Conservation (phyloP, 192 early-diverging fungal species). For the Fimicolochytrium jonesii region DNA sequence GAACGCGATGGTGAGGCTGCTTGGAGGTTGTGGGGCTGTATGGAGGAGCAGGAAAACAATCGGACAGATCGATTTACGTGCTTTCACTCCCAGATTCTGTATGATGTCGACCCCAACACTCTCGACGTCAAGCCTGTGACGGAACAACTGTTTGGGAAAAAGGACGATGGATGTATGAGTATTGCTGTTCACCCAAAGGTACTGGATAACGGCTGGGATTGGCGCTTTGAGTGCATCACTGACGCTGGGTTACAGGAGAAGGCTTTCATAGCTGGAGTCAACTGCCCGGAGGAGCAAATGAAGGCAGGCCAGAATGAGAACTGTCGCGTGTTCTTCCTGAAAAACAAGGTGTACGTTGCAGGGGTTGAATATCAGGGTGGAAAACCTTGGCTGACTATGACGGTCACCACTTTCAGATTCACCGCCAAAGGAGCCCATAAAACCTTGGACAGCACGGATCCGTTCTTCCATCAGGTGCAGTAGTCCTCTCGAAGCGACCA, state of each 20-base stretch:
- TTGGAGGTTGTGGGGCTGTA: no score
- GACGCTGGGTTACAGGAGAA: slow-evolving; percentile 60
- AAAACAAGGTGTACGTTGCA: slow-evolving; percentile 40
- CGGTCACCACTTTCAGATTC: no score
- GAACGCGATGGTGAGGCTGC: slow-evolving; percentile 81
- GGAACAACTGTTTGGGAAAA: slow-evolving; percentile 35
- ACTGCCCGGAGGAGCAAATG: slow-evolving; percentile 58
- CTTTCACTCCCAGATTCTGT: slow-evolving; percentile 36
- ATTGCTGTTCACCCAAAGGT: slow-evolving; percentile 76
- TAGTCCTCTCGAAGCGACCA: no score
- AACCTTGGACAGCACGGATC: slow-evolving; percentile 49
- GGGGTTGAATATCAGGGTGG: no score
- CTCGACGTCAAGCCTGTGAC: slow-evolving; percentile 28
- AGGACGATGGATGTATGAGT: slow-evolving; percentile 84
- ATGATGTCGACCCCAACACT: slow-evolving; percentile 30
- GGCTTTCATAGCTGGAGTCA: slow-evolving; percentile 65
- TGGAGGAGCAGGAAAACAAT: no score
- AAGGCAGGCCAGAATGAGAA: slow-evolving; percentile 70
- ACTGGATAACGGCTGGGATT: no score
- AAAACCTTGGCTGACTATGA: no score
- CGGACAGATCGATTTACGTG: no score
- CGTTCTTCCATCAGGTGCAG: slow-evolving; percentile 56
- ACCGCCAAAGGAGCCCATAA: slow-evolving; percentile 29
- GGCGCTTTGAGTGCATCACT: no score
- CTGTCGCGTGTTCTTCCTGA: slow-evolving; percentile 69